Conservation (phyloP, 2,329 filamentous ascomycete genomes). For the Albophoma yamanashiensis region DNA sequence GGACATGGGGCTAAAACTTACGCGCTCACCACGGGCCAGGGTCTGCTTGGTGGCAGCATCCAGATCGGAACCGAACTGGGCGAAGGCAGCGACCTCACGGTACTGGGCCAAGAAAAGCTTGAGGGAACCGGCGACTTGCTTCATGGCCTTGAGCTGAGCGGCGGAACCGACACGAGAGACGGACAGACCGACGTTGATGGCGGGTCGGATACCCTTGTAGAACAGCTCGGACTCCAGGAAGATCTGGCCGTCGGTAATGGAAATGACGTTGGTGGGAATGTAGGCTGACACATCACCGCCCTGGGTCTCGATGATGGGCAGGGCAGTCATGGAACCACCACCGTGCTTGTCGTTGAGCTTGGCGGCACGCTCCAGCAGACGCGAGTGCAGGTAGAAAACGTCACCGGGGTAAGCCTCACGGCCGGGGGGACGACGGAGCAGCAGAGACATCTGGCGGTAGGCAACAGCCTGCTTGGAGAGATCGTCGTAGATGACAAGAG, state of each 20-base stretch:
- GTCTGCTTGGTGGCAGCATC: slow-evolving; percentile 99
- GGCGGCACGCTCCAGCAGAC: slow-evolving; percentile 97
- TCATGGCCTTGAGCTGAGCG: slow-evolving; percentile 99
- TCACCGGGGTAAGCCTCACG: slow-evolving; percentile 99
- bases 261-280: slow-evolving; percentile 99
- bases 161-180: slow-evolving; percentile 99
- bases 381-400: slow-evolving; percentile 98
- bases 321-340: slow-evolving; percentile 91
- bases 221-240: slow-evolving; percentile 99
- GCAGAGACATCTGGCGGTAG: slow-evolving; percentile 97
- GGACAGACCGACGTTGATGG: slow-evolving; percentile 99
- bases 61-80: slow-evolving; percentile 99
- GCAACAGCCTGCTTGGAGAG: slow-evolving; percentile 96
- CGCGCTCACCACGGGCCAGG: slow-evolving; percentile 93
- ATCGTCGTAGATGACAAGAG: slow-evolving; percentile 88
- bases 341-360: slow-evolving; percentile 97
- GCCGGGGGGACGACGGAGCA: slow-evolving; percentile 93
- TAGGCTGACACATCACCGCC: slow-evolving; percentile 99
- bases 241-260: slow-evolving; percentile 98
- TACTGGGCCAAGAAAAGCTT: slow-evolving; percentile 99
- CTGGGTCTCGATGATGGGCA: slow-evolving; percentile 98
- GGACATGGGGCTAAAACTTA: slow-evolving; percentile 33
- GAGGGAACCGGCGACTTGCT: slow-evolving; percentile 98
- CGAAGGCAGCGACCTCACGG: slow-evolving; percentile 99
- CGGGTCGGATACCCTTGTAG: slow-evolving; percentile 99